phyloP scores from a whole-genome alignment of 78 protist genomes.

The Dictyostelium citrinum region DNA sequence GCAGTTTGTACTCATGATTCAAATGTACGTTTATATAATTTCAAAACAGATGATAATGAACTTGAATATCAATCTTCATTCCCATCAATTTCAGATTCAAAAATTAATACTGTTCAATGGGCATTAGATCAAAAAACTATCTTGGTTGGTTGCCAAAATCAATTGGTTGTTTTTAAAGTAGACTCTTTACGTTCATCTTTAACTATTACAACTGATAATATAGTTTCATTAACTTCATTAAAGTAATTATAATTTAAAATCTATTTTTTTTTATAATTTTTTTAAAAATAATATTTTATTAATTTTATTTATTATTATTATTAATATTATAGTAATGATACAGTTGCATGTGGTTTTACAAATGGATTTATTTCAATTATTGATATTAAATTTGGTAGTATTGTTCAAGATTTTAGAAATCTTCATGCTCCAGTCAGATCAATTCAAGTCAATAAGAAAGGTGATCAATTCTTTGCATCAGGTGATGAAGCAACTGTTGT shows the following conservation, averaged over 20 bases:
- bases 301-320: not conserved
- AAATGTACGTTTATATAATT: not conserved
- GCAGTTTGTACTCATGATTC: conserved; percentile 5
- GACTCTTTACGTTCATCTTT: conserved; percentile 1
- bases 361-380: conserved; percentile 27
- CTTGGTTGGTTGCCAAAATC: not conserved
- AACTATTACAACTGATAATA: conserved; percentile 12
- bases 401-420: conserved; percentile 30
- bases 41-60: not conserved
- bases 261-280: not conserved
- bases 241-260: conserved; percentile 9
- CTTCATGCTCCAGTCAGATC: conserved; percentile 28
- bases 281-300: not conserved
- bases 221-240: not conserved
- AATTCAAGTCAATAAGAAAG: not conserved
- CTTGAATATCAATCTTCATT: conserved; percentile 22
- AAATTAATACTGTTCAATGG: not conserved
- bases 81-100: conserved; percentile 10
- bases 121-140: not conserved
- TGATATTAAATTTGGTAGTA: conserved; percentile 7
- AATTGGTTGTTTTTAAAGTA: conserved; percentile 10
- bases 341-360: conserved; percentile 7
- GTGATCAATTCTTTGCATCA: not conserved
- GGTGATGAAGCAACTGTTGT: conserved; percentile 23
- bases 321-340: not conserved